phyloP scores from a whole-genome alignment of 495 filamentous ascomycete species.

The Terfezia boudieri region DNA sequence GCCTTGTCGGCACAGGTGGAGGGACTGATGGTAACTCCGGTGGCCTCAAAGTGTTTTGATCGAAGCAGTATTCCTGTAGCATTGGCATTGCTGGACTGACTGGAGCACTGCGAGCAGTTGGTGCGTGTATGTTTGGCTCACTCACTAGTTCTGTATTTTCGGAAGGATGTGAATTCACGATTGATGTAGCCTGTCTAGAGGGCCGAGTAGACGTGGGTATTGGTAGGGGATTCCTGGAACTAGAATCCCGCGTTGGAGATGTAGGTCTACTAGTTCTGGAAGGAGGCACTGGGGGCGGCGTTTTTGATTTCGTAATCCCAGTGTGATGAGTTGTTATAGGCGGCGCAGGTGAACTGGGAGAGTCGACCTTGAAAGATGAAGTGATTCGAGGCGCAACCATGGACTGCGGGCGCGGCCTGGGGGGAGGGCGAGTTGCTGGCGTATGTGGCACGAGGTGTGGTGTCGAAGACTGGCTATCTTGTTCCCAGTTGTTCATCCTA shows the following conservation, averaged over 20 bases:
- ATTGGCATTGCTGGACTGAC: conserved; percentile 5
- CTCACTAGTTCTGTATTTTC: neutral
- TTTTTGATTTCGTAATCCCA: conserved; percentile 10
- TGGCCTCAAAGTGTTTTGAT: conserved; percentile 5
- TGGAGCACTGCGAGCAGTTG: conserved; percentile 20
- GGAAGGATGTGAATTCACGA: too few relatives aligned
- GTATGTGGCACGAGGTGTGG: neutral
- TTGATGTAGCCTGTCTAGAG: conserved; percentile 25
- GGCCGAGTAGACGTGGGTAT: conserved; percentile 28
- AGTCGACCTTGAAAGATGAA: conserved; percentile 49
- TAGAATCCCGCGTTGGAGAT: conserved; percentile 25
- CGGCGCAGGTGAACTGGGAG: conserved; percentile 47
- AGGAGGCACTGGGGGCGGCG: conserved; percentile 20
- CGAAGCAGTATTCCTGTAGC: neutral
- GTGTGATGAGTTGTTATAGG: neutral
- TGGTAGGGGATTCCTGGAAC: conserved; percentile 25
- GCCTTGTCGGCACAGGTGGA: conserved; percentile 38
- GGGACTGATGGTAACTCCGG: conserved; percentile 20
- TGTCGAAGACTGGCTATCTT: conserved; percentile 8
- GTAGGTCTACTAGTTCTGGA: conserved; percentile 21
- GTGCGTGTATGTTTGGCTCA: conserved; percentile 3
- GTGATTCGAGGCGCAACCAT: conserved; percentile 18
- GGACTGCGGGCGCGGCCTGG: neutral
- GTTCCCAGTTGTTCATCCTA: conserved; percentile 3
- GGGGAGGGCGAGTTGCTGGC: neutral